A percentile compares a stretch with the other conserved stretches of the same genome.
phyloP scores from a whole-genome alignment of 1,284 basidiomycete genomes.

The Apiotrichum brassicae region DNA sequence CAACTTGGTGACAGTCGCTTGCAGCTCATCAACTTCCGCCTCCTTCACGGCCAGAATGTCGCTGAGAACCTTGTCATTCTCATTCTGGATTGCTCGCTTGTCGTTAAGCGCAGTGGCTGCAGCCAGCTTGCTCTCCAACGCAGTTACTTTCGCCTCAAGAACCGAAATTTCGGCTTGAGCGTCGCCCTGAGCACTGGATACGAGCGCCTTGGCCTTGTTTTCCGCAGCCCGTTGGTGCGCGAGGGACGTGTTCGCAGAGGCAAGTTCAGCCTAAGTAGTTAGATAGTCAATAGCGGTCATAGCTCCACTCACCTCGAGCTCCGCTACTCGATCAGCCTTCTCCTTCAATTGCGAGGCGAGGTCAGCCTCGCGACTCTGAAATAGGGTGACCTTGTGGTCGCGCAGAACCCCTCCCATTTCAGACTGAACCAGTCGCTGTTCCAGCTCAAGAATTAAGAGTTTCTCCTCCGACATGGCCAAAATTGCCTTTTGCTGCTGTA shows the following conservation, averaged over 20 bases:
- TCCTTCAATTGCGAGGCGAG: constrained; percentile 24
- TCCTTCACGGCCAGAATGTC: background rate
- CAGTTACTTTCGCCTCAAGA: constrained; percentile 23
- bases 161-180: constrained; percentile 14
- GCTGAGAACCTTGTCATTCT: background rate
- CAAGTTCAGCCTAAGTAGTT: constrained; percentile 23
- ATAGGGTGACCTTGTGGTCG: constrained; percentile 37
- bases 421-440: constrained; percentile 26
- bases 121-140: constrained; percentile 17
- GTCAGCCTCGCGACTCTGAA: constrained; percentile 33
- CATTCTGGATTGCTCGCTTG: background rate
- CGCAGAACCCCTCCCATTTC: constrained; percentile 33
- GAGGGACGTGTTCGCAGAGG: constrained; percentile 27
- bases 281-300: too few species aligned
- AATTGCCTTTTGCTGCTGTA: constrained; percentile 34
- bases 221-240: constrained; percentile 26
- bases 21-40: background rate
- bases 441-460: constrained; percentile 33
- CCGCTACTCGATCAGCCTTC: constrained; percentile 20
- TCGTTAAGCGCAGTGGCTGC: background rate
- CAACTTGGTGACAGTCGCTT: constrained; percentile 10
- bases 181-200: constrained; percentile 7
- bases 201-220: constrained; percentile 15
- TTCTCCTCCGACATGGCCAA: constrained; percentile 37
- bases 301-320: constrained; percentile 30